These are phyloP conservation scores for Stachybotrys chartarum DNA, from an alignment of 2,329 filamentous ascomycete genomes.

Conservation along the genomic window DNA sequence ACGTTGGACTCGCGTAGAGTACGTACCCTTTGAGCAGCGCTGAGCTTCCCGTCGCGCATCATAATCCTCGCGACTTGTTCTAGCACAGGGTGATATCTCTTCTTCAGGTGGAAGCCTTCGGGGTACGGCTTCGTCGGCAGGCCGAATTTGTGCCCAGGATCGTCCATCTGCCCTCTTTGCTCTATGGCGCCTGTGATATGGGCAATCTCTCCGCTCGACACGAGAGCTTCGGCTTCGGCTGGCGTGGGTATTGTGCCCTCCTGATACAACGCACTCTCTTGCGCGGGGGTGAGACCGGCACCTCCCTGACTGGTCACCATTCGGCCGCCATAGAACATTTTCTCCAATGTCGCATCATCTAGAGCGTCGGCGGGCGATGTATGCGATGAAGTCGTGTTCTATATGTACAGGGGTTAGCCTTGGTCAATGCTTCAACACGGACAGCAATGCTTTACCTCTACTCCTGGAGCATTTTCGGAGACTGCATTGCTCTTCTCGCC, in stretches of 20 bases:
- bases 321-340: constrained; percentile 28
- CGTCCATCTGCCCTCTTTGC: constrained; percentile 11
- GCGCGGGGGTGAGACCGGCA: constrained; percentile 31
- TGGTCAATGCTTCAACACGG: neutral
- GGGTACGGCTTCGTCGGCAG: constrained; percentile 62
- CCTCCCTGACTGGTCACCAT: constrained; percentile 17
- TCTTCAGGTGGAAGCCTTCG: constrained; percentile 57
- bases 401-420: neutral
- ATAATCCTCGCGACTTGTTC: constrained; percentile 83
- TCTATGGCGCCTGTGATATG: constrained; percentile 1
- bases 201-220: constrained; percentile 7
- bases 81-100: constrained; percentile 79
- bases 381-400: neutral
- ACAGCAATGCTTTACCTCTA: neutral
- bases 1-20: neutral
- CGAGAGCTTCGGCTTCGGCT: constrained; percentile 21
- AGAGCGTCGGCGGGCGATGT: constrained; percentile 7
- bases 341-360: constrained; percentile 27
- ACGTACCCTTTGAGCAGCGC: constrained; percentile 75
- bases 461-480: neutral
- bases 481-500: neutral
- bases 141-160: constrained; percentile 68
- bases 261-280: constrained; percentile 35
- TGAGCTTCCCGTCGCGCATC: constrained; percentile 88
- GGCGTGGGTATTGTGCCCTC: constrained; percentile 32